phyloP scores from a whole-genome alignment of 2,329 filamentous ascomycete species.

The Verticillium alfalfae region DNA sequence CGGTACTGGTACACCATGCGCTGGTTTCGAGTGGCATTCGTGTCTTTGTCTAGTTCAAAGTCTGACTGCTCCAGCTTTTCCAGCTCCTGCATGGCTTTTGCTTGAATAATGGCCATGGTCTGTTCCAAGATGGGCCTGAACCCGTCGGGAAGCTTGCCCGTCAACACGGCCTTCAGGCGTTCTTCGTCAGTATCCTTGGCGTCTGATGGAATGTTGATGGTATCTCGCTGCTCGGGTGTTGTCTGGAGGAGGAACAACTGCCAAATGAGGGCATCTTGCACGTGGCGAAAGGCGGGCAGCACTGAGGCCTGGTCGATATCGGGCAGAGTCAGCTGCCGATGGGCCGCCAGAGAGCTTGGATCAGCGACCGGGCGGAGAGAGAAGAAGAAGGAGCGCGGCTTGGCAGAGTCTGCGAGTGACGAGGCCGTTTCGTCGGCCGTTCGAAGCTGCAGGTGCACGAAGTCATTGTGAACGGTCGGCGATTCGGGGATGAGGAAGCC shows the following conservation, averaged over 20 bases:
- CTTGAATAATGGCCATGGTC: conserved; percentile 33
- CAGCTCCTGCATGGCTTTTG: conserved; percentile 36
- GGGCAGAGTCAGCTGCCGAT: conserved; percentile 29
- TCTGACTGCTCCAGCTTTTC: conserved; percentile 42
- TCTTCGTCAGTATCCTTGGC: conserved; percentile 6
- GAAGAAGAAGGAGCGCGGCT: conserved; percentile 34
- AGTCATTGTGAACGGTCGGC: conserved; percentile 50
- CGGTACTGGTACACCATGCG: conserved; percentile 43
- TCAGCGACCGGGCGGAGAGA: conserved; percentile 44
- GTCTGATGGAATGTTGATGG: conserved; percentile 19
- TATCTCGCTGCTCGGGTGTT: conserved; percentile 21
- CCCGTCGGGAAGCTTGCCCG: conserved; percentile 5
- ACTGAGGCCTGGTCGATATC: conserved; percentile 16
- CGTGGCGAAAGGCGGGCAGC: conserved; percentile 38
- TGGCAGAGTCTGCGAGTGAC: conserved; percentile 10
- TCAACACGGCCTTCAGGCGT: conserved; percentile 6
- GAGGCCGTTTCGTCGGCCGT: conserved; percentile 16
- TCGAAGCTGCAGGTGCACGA: conserved; percentile 49
- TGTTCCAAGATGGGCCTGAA: conserved; percentile 22
- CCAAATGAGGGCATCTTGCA: conserved; percentile 48
- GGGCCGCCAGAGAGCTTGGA: conserved; percentile 40
- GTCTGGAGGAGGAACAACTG: conserved; percentile 37
- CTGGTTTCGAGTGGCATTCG: conserved; percentile 38
- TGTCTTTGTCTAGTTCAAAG: conserved; percentile 32
- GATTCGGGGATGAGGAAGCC: conserved; percentile 52